phyloP scores from a whole-genome alignment of 1,139 yeast genomes.

The Saccharomyces hybrid region DNA sequence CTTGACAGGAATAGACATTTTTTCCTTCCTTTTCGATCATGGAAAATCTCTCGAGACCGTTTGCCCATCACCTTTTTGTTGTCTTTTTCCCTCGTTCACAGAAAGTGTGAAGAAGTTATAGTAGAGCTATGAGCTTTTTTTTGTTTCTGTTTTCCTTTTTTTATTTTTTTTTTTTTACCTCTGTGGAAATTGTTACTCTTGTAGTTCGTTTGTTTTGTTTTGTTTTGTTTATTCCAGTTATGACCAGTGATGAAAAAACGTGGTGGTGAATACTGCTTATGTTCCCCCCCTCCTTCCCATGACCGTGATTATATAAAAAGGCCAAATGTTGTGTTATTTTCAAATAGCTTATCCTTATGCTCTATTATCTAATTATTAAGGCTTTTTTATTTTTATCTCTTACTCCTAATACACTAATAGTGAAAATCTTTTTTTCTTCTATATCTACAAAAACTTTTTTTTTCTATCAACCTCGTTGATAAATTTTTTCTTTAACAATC shows the following conservation, averaged over 20 bases:
- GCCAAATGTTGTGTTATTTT: background rate
- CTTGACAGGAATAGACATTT: background rate
- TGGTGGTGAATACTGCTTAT: background rate
- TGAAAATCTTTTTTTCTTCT: constrained; percentile 1
- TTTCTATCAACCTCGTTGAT: constrained; percentile 1
- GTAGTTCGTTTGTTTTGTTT: background rate
- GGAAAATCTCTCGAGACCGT: background rate
- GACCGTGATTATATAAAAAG: background rate
- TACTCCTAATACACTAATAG: background rate
- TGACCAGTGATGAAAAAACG: background rate
- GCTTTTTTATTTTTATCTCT: background rate
- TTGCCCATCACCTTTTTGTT: background rate
- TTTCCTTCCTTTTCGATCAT: background rate
- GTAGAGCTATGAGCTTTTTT: background rate
- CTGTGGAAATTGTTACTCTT: background rate
- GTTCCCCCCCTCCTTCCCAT: background rate
- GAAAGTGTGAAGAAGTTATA: background rate
- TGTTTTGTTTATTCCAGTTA: background rate
- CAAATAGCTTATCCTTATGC: background rate
- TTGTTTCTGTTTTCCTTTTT: background rate
- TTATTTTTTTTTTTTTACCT: background rate
- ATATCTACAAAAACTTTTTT: constrained; percentile 1
- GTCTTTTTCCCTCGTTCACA: constrained; percentile 1
- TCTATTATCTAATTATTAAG: background rate
- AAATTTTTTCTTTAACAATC: background rate